phyloP scores from a whole-genome alignment of 2,329 filamentous ascomycete species.

The Clarireedia monteithiana region DNA sequence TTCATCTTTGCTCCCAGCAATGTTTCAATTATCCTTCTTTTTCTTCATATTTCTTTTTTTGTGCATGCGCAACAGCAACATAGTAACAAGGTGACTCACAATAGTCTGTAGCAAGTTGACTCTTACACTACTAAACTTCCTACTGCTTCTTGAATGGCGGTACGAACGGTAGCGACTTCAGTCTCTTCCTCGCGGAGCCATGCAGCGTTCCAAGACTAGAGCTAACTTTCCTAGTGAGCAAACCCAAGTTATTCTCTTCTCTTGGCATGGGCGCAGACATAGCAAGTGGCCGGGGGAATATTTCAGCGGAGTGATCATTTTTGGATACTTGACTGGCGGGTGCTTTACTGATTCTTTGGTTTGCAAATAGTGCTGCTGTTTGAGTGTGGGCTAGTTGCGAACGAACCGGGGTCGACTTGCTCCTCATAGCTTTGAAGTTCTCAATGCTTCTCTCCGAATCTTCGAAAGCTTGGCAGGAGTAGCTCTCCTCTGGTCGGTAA shows the following conservation, averaged over 20 bases:
- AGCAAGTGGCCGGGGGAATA: neutral
- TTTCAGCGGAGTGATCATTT: neutral
- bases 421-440: slow-evolving; percentile 9
- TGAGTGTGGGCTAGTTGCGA: neutral
- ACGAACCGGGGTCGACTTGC: slow-evolving; percentile 6
- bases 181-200: slow-evolving; percentile 2
- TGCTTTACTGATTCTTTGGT: neutral
- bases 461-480: neutral
- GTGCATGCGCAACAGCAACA: neutral
- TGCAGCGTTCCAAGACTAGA: slow-evolving; percentile 1
- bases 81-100: neutral
- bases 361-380: neutral
- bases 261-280: neutral
- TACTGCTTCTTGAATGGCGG: slow-evolving; percentile 6
- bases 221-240: slow-evolving; percentile 3
- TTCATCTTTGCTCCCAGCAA: too few relatives aligned
- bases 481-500: slow-evolving; percentile 3
- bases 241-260: slow-evolving; percentile 4
- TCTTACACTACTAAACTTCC: neutral
- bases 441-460: neutral
- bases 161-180: slow-evolving; percentile 3
- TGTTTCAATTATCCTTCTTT: too few relatives aligned
- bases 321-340: neutral
- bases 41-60: too few relatives aligned
- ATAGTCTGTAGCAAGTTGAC: neutral